A percentile compares a stretch with the other conserved stretches of the same genome.
phyloP scores from a whole-genome alignment of 2,329 filamentous ascomycete genomes.

The Allantophomopsis lycopodina region DNA sequence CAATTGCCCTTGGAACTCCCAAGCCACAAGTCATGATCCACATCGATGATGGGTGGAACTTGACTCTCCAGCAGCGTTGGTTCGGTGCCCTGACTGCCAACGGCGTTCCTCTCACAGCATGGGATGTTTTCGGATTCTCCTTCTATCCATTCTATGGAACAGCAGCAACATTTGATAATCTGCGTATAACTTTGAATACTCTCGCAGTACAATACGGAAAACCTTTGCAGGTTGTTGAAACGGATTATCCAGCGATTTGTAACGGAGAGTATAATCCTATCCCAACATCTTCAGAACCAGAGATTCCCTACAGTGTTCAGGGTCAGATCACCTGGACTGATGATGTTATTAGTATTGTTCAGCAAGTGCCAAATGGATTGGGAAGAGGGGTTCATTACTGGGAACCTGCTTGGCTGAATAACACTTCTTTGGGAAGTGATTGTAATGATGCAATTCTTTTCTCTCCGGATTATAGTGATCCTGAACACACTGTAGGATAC shows the following conservation, averaged over 20 bases:
- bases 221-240: slow-evolving; percentile 53
- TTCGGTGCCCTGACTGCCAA: slow-evolving; percentile 47
- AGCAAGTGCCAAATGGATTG: slow-evolving; percentile 34
- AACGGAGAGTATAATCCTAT: slow-evolving; percentile 31
- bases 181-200: slow-evolving; percentile 39
- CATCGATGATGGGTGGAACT: slow-evolving; percentile 61
- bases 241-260: slow-evolving; percentile 55
- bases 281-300: slow-evolving; percentile 18
- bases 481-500: slow-evolving; percentile 11
- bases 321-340: slow-evolving; percentile 50
- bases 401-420: slow-evolving; percentile 58
- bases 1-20: slow-evolving; percentile 20
- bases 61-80: slow-evolving; percentile 43
- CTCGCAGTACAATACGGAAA: slow-evolving; percentile 49
- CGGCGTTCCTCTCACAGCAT: slow-evolving; percentile 40
- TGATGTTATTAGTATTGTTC: slow-evolving; percentile 41
- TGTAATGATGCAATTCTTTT: slow-evolving; percentile 53
- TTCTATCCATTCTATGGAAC: slow-evolving; percentile 61
- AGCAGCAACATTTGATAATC: slow-evolving; percentile 40
- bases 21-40: slow-evolving; percentile 61
- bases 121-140: slow-evolving; percentile 57
- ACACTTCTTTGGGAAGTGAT: slow-evolving; percentile 47
- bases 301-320: slow-evolving; percentile 45
- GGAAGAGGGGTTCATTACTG: slow-evolving; percentile 51
- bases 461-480: slow-evolving; percentile 18